Evolutionary conservation across 169 alveolate species (phyloP).

Genomic region (Eimeria sp.): DNA sequence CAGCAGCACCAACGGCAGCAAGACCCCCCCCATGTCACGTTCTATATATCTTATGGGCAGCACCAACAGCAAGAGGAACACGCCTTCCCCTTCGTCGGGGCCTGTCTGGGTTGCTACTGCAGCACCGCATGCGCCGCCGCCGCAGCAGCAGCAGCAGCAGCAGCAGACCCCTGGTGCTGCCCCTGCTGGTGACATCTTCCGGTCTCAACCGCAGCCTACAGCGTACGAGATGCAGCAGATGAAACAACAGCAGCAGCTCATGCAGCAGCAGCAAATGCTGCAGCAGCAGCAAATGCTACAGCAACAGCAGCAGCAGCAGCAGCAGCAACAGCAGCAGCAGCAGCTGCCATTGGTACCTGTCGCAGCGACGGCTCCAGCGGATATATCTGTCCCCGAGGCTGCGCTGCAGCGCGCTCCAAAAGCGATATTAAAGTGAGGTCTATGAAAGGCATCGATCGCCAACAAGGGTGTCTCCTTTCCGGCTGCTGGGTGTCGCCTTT

Average conservation of each 20-base stretch:
- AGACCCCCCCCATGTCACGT: conserved; percentile 50
- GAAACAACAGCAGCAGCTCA: conserved; percentile 44
- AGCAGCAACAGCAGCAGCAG: conserved; percentile 31
- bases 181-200: conserved; percentile 19
- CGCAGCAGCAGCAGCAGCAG: conserved; percentile 60
- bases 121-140: conserved; percentile 35
- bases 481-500: neutral
- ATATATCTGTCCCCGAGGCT: conserved; percentile 46
- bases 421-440: conserved; percentile 43
- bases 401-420: conserved; percentile 68
- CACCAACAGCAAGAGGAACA: conserved; percentile 51
- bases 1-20: conserved; percentile 66
- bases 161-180: conserved; percentile 55
- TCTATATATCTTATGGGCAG: conserved; percentile 56
- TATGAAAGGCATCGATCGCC: neutral
- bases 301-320: conserved; percentile 25
- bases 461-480: neutral
- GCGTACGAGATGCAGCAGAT: conserved; percentile 55
- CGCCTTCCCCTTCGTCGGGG: conserved; percentile 38
- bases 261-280: conserved; percentile 41
- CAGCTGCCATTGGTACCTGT: conserved; percentile 31
- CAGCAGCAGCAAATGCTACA: too few relatives aligned
- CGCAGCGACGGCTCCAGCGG: conserved; percentile 71
- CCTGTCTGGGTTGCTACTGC: conserved; percentile 54
- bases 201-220: conserved; percentile 45